A percentile compares a stretch with the other conserved stretches of the same genome.
Conservation (phyloP, 768 basidiomycete genomes). For the Agaricus bisporus region DNA sequence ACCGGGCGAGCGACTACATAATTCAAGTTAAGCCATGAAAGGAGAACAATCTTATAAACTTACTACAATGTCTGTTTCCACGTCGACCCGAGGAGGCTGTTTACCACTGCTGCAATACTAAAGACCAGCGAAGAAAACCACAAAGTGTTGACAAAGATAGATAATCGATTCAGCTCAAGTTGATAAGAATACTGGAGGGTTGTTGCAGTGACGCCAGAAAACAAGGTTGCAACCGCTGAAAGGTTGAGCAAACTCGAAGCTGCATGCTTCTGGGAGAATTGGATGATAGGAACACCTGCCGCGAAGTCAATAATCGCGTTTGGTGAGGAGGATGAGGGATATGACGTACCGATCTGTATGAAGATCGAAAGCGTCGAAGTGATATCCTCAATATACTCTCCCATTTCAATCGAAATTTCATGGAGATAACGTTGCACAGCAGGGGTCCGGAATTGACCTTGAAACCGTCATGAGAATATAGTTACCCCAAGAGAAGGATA, state of each 20-base stretch:
- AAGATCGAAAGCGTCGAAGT: slow-evolving; percentile 65
- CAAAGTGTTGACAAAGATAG: slow-evolving; percentile 59
- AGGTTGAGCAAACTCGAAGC: slow-evolving; percentile 66
- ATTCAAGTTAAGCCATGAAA: too few species aligned
- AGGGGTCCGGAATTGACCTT: slow-evolving; percentile 68
- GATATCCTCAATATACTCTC: slow-evolving; percentile 66
- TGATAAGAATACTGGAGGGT: slow-evolving; percentile 65
- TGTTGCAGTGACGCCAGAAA: slow-evolving; percentile 69
- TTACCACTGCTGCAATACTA: slow-evolving; percentile 72
- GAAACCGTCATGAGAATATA: background rate
- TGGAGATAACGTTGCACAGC: slow-evolving; percentile 73
- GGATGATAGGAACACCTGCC: slow-evolving; percentile 70
- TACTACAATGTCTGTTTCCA: slow-evolving; percentile 86
- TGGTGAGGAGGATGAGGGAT: background rate
- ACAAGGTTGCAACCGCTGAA: slow-evolving; percentile 74
- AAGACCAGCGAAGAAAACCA: slow-evolving; percentile 76
- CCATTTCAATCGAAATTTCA: slow-evolving; percentile 69
- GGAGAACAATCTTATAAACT: slow-evolving; percentile 19
- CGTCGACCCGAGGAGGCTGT: slow-evolving; percentile 65
- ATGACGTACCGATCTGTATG: slow-evolving; percentile 60
- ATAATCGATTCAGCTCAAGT: slow-evolving; percentile 24
- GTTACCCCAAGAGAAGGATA: background rate
- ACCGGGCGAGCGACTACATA: background rate
- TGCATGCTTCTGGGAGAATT: slow-evolving; percentile 70
- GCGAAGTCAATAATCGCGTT: background rate